Percentiles rank a stretch among this genome's conserved stretches.
Conservation (phyloP, 495 filamentous ascomycete species). For the Hyaloscypha hepaticicola region DNA sequence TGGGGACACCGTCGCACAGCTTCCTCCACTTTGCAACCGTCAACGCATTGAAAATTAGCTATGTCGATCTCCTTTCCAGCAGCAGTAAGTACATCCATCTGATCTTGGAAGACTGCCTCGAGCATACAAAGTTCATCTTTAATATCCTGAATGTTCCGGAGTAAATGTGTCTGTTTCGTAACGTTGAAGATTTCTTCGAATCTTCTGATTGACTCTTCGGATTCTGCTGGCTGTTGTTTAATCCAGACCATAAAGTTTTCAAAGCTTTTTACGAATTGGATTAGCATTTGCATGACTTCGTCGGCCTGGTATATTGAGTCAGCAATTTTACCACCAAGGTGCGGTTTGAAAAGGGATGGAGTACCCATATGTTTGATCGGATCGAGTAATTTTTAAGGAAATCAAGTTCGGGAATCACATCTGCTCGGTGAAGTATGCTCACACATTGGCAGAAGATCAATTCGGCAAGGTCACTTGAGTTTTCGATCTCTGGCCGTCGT, state of each 20-base stretch:
- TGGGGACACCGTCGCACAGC: constrained; percentile 7
- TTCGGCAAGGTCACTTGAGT: constrained; percentile 3
- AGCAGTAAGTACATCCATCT: constrained; percentile 5
- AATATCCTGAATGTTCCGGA: constrained; percentile 16
- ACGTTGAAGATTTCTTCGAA: constrained; percentile 17
- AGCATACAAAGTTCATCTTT: constrained; percentile 20
- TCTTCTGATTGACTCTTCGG: constrained; percentile 11
- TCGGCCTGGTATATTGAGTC: constrained; percentile 5
- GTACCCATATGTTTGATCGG: constrained; percentile 17
- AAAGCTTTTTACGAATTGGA: constrained; percentile 9
- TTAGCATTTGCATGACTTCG: constrained; percentile 11
- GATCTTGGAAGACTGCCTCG: constrained; percentile 14
- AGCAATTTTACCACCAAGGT: neutral
- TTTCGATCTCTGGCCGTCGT: constrained; percentile 2
- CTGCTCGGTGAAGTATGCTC: constrained; percentile 5
- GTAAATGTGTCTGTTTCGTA: constrained; percentile 10
- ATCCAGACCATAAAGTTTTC: constrained; percentile 11
- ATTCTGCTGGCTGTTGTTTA: constrained; percentile 13
- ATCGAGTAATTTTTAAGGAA: constrained; percentile 15
- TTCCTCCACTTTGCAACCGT: constrained; percentile 1
- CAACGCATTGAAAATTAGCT: constrained; percentile 6
- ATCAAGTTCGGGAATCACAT: constrained; percentile 10
- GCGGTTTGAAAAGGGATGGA: neutral
- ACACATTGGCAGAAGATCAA: constrained; percentile 11
- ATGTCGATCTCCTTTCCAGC: constrained; percentile 9